Base-by-base conservation (phyloP, 2,329 filamentous ascomycete species). In the Penicillium sp. region DNA sequence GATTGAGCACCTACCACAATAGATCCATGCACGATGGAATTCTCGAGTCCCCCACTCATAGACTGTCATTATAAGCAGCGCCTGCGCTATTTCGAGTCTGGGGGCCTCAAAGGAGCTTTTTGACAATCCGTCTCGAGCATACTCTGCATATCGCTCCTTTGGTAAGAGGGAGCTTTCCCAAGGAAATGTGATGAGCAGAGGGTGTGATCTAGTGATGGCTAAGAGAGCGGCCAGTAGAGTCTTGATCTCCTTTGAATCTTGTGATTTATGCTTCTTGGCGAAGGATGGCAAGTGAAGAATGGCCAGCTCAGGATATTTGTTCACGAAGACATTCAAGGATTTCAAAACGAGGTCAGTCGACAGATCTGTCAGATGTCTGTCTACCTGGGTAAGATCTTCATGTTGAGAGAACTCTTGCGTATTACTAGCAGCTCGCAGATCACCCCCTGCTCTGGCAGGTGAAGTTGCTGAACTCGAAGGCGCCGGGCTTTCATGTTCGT, bases 21-120 rank as follows among this genome's bases (percentile, higher is more conserved):
- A 72, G 55, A 78, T 73, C 76, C 76, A 79, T 0, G 76, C 76
- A 34, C 72, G 75, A 46, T 78, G 75, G 13, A 75, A 75, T 23
- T 77, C 69, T 7, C 76, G 66, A 0, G 69, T 67, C 0, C 76
- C 76, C 75, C 77, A 79, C 64, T 78, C 76, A 18, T 76, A 71
- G 0, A 77, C 59, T 0, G 73, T 70, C 18, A 78, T 58, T 2
- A 77, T 69, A 0, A 78, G 65, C n/a, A 78, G 58, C 0, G 74
- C 64, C 54, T 78, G 76, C 0, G 77, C 73, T 0, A 72, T 62
- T 24, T 71, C 67, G 3, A 75, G 58, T 16, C 68, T 69, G 5
- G 71, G 71, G 8, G 62, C 48, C n/a, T 61, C 40, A 33, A 59
- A 56, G 4, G 54, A 54, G 23, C 57, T 48, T 10, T 46, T 19